Evolutionary conservation across 352 stramenopile species (phyloP).

Genomic region (Stephanocyclus meneghinianus): DNA sequence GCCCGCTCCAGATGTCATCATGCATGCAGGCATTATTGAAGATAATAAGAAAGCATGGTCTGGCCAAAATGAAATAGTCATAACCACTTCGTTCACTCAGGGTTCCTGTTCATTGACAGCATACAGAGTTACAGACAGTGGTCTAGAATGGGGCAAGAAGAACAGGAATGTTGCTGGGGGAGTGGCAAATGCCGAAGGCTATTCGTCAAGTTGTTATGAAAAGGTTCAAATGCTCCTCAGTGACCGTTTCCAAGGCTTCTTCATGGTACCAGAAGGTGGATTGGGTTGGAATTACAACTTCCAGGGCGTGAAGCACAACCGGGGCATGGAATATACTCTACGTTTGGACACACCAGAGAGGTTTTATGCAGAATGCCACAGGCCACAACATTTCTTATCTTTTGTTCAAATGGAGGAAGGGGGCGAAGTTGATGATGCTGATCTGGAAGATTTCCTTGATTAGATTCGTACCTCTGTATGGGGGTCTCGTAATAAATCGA

Average conservation of each 20-base stretch:
- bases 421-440: constrained; percentile 86
- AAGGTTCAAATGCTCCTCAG: constrained; percentile 99
- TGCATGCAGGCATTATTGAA: constrained; percentile 95
- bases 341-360: constrained; percentile 97
- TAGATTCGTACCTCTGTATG: constrained; percentile 28
- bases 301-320: constrained; percentile 97
- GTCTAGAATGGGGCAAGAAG: constrained; percentile 97
- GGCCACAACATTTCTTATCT: constrained; percentile 98
- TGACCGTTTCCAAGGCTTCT: constrained; percentile 99
- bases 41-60: constrained; percentile 94
- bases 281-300: constrained; percentile 99
- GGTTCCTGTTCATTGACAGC: constrained; percentile 98
- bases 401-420: constrained; percentile 96
- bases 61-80: constrained; percentile 96
- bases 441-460: constrained; percentile 88
- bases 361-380: constrained; percentile 98
- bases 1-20: constrained; percentile 92
- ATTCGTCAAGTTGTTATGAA: constrained; percentile 95
- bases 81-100: constrained; percentile 98
- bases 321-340: constrained; percentile 96
- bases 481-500: not conserved
- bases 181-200: constrained; percentile 88
- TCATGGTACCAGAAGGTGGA: constrained; percentile 97
- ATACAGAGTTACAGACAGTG: constrained; percentile 95
- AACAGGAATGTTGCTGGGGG: constrained; percentile 95